These are phyloP conservation scores for Helminthosporium solani DNA, from an alignment of 2,329 filamentous ascomycete genomes.

Conservation along the genomic window DNA sequence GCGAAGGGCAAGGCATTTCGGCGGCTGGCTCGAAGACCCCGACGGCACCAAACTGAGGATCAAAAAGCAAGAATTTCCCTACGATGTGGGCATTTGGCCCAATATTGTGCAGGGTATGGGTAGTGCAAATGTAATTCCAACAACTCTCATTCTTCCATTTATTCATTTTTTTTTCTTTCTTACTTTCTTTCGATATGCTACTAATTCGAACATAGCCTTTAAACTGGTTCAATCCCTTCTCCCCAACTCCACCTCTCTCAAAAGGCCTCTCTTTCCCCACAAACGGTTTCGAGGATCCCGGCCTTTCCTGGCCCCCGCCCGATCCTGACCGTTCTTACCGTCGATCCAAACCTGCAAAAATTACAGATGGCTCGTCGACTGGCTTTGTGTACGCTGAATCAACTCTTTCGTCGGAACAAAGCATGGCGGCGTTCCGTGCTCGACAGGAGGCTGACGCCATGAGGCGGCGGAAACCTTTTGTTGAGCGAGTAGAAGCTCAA, in stretches of 20 bases:
- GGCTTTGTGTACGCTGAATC: constrained; percentile 42
- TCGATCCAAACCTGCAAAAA: not conserved
- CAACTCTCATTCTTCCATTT: not conserved
- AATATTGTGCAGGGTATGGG: constrained; percentile 80
- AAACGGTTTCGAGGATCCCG: constrained; percentile 68
- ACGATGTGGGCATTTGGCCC: constrained; percentile 72
- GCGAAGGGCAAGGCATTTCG: constrained; percentile 50
- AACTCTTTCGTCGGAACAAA: constrained; percentile 42
- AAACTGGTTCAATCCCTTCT: constrained; percentile 69
- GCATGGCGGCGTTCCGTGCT: constrained; percentile 55
- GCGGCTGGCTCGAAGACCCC: constrained; percentile 58
- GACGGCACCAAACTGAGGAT: constrained; percentile 58
- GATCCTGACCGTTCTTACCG: constrained; percentile 49
- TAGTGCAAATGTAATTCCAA: constrained; percentile 54
- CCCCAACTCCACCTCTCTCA: constrained; percentile 49
- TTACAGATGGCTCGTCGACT: no score
- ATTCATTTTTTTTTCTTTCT: not conserved
- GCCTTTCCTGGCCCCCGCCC: constrained; percentile 50
- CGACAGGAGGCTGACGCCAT: constrained; percentile 56
- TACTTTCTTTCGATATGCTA: not conserved
- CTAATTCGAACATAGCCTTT: constrained; percentile 43
- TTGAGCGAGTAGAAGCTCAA: constrained; percentile 41
- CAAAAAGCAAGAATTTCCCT: constrained; percentile 73
- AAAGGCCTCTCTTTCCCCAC: constrained; percentile 65
- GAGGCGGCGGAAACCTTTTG: constrained; percentile 44